Base-by-base conservation (phyloP, 345 rosid genomes). In the Excoecaria cochinchinensis region DNA sequence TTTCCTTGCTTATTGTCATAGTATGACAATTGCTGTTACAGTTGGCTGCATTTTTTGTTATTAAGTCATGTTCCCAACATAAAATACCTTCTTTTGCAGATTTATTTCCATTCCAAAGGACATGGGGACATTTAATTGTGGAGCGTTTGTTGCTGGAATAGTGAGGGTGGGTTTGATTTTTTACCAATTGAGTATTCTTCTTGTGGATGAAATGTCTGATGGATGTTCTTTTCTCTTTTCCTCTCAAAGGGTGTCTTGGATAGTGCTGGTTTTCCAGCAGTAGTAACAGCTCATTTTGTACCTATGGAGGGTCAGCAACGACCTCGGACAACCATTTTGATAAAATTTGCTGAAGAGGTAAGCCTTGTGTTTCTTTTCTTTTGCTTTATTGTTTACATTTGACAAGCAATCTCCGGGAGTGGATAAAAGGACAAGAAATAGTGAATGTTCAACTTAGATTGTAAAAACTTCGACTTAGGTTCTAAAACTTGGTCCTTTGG, bases 91-190 rank as follows among this genome's bases (percentile, higher is more conserved):
- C 3, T 74, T 44, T 22, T 31, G 53, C 74, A 91, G 99, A 87
- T 95, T 93, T 77, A 95, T 93, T 73, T 95, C 99, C 13, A 90
- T 93, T 70, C 98, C 98, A 21, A 93, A 93, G 86, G 99, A 95
- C 78, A 95, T 95, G 98, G 99, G 98, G 60, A 90, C 99, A 31
- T 95, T 95, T 76, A 95, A 95, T 82, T 95, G 98, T 15, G 98
- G 98, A n/a, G 99, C 99, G 22, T 95, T 93, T 88, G 98, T 91
- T 78, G 99, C 99, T 77, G 98, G 99, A 78, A 91, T 95, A 77
- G 98, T 95, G 1, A 89, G 89, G 90, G 99, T 95, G 77, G 85
- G 78, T 59, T 69, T 64, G 44, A n/a, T 51, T 69, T 77, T 59
- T n/a, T 65, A 55, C 8, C 15, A 3, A 50, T 40, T 15, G 22